phyloP scores from a whole-genome alignment of 2,329 filamentous ascomycete genomes.

The Alternaria ventricosa region DNA sequence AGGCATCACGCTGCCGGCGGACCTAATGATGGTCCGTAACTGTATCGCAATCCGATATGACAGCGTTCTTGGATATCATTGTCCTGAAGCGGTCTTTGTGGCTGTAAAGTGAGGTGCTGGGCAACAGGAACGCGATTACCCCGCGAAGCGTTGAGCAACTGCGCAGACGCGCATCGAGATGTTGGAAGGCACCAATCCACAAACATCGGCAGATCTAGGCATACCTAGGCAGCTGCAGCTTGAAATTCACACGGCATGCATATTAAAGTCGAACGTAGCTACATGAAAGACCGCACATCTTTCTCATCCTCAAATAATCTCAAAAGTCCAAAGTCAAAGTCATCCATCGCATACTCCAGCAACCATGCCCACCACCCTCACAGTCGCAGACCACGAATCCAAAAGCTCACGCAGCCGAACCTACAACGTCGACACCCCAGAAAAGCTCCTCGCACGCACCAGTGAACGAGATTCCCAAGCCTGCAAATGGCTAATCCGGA shows the following conservation, averaged over 20 bases:
- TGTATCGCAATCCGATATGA: too few species aligned
- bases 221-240: not conserved
- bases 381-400: constrained; percentile 7
- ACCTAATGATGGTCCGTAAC: not conserved
- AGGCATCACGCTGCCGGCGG: not conserved
- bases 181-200: not conserved
- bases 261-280: not conserved
- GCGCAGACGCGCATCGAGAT: not conserved
- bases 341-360: not conserved
- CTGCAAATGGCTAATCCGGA: constrained; percentile 12
- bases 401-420: not conserved
- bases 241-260: not conserved
- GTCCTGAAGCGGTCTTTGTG: fast-evolving
- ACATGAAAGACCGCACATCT: not conserved
- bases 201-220: not conserved
- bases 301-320: not conserved
- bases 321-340: not conserved
- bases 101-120: not conserved
- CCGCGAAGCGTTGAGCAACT: not conserved
- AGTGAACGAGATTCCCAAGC: not conserved
- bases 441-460: not conserved
- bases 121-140: not conserved
- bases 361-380: constrained; percentile 20
- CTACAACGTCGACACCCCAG: not conserved
- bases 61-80: too few species aligned